Percentiles rank a stretch among this genome's conserved stretches.
Conservation (phyloP, 1,284 basidiomycete species). For the Papiliotrema flavescens region DNA sequence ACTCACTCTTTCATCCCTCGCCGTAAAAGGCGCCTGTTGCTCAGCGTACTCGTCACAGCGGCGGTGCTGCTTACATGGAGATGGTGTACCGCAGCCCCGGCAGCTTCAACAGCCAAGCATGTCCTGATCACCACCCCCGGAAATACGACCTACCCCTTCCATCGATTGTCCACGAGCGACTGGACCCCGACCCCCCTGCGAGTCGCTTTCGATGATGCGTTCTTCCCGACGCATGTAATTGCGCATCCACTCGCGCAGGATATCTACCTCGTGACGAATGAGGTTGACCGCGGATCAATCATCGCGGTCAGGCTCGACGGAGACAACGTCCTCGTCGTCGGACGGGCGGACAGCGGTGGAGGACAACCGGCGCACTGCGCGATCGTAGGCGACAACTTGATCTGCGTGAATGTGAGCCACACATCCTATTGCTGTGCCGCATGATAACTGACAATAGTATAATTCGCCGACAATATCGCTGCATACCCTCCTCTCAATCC, state of each 20-base stretch:
- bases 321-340: neutral
- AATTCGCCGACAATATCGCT: slow-evolving; percentile 3
- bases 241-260: neutral
- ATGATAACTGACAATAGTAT: slow-evolving; percentile 1
- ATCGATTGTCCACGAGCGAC: neutral
- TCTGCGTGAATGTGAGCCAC: neutral
- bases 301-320: neutral
- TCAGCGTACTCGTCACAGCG: no score
- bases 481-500: neutral
- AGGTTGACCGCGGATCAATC: neutral
- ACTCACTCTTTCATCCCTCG: no score
- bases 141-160: neutral
- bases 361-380: neutral
- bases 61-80: no score
- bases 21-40: no score
- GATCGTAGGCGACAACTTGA: neutral
- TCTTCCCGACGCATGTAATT: slow-evolving; percentile 4
- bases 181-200: neutral
- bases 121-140: neutral
- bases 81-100: no score
- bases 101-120: no score
- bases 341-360: neutral
- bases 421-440: no score
- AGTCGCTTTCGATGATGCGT: neutral
- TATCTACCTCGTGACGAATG: slow-evolving; percentile 3